These are phyloP conservation scores for Ophiocordyceps robertsii DNA, from an alignment of 2,329 filamentous ascomycete genomes.

Conservation along the genomic window DNA sequence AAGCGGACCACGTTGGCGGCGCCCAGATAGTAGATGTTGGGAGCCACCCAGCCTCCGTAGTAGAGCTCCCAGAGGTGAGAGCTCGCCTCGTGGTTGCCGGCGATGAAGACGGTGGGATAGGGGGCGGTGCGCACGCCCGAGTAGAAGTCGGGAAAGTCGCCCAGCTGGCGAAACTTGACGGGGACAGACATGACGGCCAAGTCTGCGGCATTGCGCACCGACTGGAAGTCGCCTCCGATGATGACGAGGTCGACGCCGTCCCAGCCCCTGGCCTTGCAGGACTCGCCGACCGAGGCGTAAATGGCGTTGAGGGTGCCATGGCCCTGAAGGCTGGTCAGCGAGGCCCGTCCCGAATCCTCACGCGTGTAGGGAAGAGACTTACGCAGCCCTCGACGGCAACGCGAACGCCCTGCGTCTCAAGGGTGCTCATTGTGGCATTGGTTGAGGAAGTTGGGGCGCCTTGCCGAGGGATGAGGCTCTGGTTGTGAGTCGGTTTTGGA, in stretches of 20 bases:
- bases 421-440: conserved; percentile 1
- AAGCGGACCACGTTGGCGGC: conserved; percentile 79
- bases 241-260: conserved; percentile 76
- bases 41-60: conserved; percentile 94
- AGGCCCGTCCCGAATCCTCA: no score
- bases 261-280: conserved; percentile 63
- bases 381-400: conserved; percentile 83
- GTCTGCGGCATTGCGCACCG: conserved; percentile 78
- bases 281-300: conserved; percentile 61
- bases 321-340: conserved; percentile 42
- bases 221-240: conserved; percentile 93
- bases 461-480: no score
- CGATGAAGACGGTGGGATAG: conserved; percentile 83
- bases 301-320: conserved; percentile 89
- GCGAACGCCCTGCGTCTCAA: conserved; percentile 41
- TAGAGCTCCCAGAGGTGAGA: conserved; percentile 85
- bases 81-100: conserved; percentile 89
- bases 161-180: conserved; percentile 71
- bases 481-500: no score
- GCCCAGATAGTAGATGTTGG: conserved; percentile 94
- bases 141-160: conserved; percentile 93
- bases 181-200: conserved; percentile 84
- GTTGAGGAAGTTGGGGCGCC: no score
- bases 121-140: conserved; percentile 64
- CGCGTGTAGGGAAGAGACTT: conserved; percentile 19